Conservation (phyloP, 139 green algal species). For the Chlorella sorokiniana region DNA sequence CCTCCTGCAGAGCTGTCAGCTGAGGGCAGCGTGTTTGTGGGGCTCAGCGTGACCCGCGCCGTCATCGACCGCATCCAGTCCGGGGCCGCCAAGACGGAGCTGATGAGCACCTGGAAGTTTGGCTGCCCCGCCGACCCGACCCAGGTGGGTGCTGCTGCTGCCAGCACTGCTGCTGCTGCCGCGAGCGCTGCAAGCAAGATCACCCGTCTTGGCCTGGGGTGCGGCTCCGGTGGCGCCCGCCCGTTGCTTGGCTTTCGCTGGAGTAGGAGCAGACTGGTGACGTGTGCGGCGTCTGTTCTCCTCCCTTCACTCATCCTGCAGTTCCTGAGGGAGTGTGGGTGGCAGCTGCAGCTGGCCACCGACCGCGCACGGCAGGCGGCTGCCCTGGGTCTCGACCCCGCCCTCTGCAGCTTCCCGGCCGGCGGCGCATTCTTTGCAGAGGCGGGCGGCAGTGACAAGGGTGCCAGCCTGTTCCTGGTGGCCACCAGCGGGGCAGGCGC, state of each 20-base stretch:
- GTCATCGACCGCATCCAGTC: slow-evolving; percentile 25
- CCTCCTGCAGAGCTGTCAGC: slow-evolving; percentile 8
- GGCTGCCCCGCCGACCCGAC: slow-evolving; percentile 36
- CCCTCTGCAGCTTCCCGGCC: slow-evolving; percentile 4
- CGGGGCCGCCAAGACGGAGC: not conserved
- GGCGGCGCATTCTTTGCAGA: not conserved
- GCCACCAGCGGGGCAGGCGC: not conserved
- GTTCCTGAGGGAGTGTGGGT: slow-evolving; percentile 20
- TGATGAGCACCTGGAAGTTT: slow-evolving; percentile 44
- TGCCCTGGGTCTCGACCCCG: not conserved
- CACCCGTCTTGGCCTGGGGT: not conserved
- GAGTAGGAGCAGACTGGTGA: no score
- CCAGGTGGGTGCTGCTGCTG: not conserved
- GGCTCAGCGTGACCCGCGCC: slow-evolving; percentile 18
- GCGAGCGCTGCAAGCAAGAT: not conserved
- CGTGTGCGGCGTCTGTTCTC: not conserved
- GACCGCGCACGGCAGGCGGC: slow-evolving; percentile 1
- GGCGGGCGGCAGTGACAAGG: not conserved
- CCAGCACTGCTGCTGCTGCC: not conserved
- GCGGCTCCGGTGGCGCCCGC: no score
- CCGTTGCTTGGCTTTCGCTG: no score
- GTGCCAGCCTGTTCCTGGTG: slow-evolving; percentile 16
- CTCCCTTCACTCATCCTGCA: not conserved
- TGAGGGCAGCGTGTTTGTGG: slow-evolving; percentile 19
- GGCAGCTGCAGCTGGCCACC: slow-evolving; percentile 5